Percentiles rank a stretch among this genome's conserved stretches.
Conservation (phyloP, 2,329 filamentous ascomycete genomes). For the Cordyceps fumosorosea region DNA sequence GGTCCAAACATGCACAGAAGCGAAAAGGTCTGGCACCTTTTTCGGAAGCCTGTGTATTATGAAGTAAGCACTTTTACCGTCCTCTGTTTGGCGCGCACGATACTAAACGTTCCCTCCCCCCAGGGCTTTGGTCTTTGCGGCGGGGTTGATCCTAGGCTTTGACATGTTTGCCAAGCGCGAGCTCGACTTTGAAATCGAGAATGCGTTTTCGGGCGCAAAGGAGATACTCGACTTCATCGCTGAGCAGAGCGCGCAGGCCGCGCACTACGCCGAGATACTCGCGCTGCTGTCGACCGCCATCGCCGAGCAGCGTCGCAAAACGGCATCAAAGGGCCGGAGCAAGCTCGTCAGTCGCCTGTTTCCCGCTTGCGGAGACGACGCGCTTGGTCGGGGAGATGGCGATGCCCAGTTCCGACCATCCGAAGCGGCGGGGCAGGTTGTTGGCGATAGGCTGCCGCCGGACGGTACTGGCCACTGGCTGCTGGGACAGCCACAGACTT, state of each 20-base stretch:
- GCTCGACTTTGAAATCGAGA: slow-evolving; percentile 37
- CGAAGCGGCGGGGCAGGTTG: not conserved
- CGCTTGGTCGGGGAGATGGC: not conserved
- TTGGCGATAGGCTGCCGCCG: not conserved
- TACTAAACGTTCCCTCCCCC: not conserved
- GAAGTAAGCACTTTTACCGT: slow-evolving; percentile 36
- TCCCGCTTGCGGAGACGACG: slow-evolving; percentile 9
- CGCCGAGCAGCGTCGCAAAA: slow-evolving; percentile 28
- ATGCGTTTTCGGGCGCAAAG: slow-evolving; percentile 43
- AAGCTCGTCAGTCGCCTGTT: slow-evolving; percentile 24
- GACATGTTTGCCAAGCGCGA: slow-evolving; percentile 45
- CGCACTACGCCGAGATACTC: slow-evolving; percentile 51
- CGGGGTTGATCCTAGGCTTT: slow-evolving; percentile 50
- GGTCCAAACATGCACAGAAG: slow-evolving; percentile 46
- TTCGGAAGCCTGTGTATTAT: slow-evolving; percentile 52
- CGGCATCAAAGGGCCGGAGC: slow-evolving; percentile 18
- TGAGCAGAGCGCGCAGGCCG: slow-evolving; percentile 46
- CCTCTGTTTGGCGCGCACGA: not conserved
- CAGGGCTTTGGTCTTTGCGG: slow-evolving; percentile 49
- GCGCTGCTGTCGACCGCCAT: slow-evolving; percentile 40
- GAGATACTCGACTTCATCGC: slow-evolving; percentile 43
- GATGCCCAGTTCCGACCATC: not conserved
- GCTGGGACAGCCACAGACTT: not conserved
- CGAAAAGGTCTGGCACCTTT: slow-evolving; percentile 36
- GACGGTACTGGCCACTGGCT: slow-evolving; percentile 7